Base-by-base conservation (phyloP, 2,329 filamentous ascomycete species). In the Orbilia blumenaviensis region DNA sequence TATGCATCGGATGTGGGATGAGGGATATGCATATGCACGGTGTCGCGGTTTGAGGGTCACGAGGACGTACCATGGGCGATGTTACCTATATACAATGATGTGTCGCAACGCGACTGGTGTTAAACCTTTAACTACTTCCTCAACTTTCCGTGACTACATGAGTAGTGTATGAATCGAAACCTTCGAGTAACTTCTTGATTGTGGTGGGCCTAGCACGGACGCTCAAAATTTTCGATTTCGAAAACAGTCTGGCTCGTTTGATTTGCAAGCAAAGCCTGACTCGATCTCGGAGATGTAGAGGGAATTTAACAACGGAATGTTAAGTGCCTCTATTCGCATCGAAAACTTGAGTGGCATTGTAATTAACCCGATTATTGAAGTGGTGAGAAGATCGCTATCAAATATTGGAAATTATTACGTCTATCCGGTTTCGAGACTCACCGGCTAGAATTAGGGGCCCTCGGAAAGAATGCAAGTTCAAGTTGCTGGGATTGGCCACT, bases 41-140 rank as follows among this genome's bases (percentile, higher is more conserved):
- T 63, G 25, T 56, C 52, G 52, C 52, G 18, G 34, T 46, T 46
- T 42, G 12, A 21, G 56, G 56, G 56, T 71, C 66, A 71, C 56
- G 44, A 71, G 66, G 66, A 27, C 44, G 27, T 27, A 18, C 27
- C 27, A 14, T 60, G 52, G 32, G 38, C 8, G 18, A 18, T 56
- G 32, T 16, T 44, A 42, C n/a, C 21, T n/a, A 54, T 32, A 10
- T 52, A 29, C 25, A 3, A 32, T 68, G 69, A 75, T 75, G 71
- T 75, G 71, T 75, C 71, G 42, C 56, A 58, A 58, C 63, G 48
- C 71, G 54, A 75, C 71, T 75, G 71, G 71, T 58, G 50, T 75
- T 58, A 46, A 16, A 29, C 14, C 8, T 38, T 54, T 41, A n/a
- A 21, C 41, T 42, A 42, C n/a, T n/a, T 42, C 50, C 63, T 54